Percentiles rank a stretch among this genome's conserved stretches.
phyloP scores from a whole-genome alignment of 2,329 filamentous ascomycete genomes.

The Harringtonia aguacate region DNA sequence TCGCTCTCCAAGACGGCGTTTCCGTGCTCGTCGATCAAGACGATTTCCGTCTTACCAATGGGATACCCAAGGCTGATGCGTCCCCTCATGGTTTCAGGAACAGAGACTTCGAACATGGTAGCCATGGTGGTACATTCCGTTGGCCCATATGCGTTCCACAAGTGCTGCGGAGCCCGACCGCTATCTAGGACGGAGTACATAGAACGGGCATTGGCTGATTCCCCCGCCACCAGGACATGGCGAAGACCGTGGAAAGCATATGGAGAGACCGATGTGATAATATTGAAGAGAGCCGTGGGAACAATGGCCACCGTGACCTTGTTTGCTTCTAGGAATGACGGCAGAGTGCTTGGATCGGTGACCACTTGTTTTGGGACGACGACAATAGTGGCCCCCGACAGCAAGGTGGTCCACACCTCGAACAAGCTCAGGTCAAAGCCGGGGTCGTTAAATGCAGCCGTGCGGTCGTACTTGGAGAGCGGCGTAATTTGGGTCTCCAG shows the following conservation, averaged over 20 bases:
- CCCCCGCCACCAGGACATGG: neutral
- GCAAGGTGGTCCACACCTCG: neutral
- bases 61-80: neutral
- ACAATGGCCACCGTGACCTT: neutral
- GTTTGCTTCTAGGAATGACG: neutral
- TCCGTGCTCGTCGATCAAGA: neutral
- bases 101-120: neutral
- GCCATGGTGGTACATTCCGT: neutral
- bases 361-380: neutral
- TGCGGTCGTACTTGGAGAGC: neutral
- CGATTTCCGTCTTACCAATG: neutral
- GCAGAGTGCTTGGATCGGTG: neutral
- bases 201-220: neutral
- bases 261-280: neutral
- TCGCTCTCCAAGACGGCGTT: neutral
- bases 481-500: neutral
- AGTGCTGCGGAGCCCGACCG: neutral
- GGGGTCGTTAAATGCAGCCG: neutral
- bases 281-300: neutral
- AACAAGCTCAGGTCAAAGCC: neutral
- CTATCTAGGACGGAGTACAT: neutral
- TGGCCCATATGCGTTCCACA: neutral
- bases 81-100: neutral
- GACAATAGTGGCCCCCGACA: neutral
- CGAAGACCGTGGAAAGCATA: neutral